Base-by-base conservation (phyloP, 768 basidiomycete genomes). In the Panaeolus papilionaceus region DNA sequence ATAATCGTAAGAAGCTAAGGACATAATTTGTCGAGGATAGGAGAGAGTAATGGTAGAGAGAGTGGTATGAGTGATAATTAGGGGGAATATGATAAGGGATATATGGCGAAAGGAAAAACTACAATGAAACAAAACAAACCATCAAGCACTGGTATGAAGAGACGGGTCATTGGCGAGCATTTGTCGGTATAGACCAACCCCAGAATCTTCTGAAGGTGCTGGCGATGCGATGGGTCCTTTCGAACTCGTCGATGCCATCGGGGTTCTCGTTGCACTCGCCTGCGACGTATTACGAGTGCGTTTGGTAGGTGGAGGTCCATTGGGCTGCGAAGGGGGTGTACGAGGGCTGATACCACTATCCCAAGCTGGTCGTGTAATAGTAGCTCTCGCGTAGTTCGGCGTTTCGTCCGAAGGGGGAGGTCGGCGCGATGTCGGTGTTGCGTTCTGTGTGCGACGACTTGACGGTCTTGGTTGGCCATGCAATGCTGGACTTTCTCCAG, bases 151-250 rank as follows among this genome's bases (percentile, higher is more conserved):
- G 71, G 69, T 73, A 69, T 85, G 86, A 76, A 94, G 80, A 69
- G 89, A 87, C 47, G 89, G 89, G 74, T 94, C 91, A 70, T 92
- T 87, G 63, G 88, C 89, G 74, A 94, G 83, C 77, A 94, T 87
- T 78, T 92, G 91, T 69, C 92, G 89, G 81, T 94, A 93, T 75
- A 95, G 78, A 71, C 90, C 92, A 70, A 95, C 92, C 70, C 91
- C 92, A 63, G 93, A 95, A 76, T 94, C 93, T 72, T 91, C 90
- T 37, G 89, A 86, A 18, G 90, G 92, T 61, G 90, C 91, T 67
- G 93, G 92, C 5, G 92, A 93, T 18, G 85, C 79, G 11, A 90
- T 76, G 18, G 82, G 79, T 75, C 85, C 72, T 64, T 80, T 77
- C 10, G 74, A 62, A n/a, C 51, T 66, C 18, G 70, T 61, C 39